A percentile compares a stretch with the other conserved stretches of the same genome.
These are phyloP conservation scores for Amphibolis antarctica DNA, from an alignment of 106 monocot genomes.

Conservation along the genomic window DNA sequence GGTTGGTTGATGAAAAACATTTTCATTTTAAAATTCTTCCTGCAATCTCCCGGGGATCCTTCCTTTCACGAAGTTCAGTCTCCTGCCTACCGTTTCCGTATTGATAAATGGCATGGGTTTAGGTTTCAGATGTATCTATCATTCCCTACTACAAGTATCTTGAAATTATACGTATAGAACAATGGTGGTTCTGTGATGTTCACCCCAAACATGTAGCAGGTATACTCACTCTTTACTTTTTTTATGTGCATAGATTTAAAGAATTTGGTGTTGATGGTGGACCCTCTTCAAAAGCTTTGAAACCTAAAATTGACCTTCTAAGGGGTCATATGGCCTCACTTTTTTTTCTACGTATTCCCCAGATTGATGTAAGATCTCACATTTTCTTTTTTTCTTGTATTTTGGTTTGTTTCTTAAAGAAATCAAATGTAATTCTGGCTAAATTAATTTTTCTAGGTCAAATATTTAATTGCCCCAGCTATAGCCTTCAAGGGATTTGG, in stretches of 20 bases:
- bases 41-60: too few relatives aligned
- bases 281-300: constrained; percentile 7
- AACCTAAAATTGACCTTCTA: constrained; percentile 1
- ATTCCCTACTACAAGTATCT: too few relatives aligned
- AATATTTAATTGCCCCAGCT: constrained; percentile 46
- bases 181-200: too few relatives aligned
- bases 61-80: too few relatives aligned
- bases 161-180: too few relatives aligned
- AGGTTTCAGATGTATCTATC: too few relatives aligned
- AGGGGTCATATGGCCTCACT: constrained; percentile 1
- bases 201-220: too few relatives aligned
- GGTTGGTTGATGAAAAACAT: too few relatives aligned
- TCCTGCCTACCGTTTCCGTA: too few relatives aligned
- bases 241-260: constrained; percentile 3
- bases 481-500: constrained; percentile 65
- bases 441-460: constrained; percentile 28
- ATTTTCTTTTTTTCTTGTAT: constrained; percentile 3
- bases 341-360: not conserved
- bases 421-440: not conserved
- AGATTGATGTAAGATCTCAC: not conserved
- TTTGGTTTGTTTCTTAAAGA: not conserved
- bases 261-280: constrained; percentile 15
- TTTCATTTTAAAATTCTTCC: too few relatives aligned
- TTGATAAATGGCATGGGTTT: too few relatives aligned
- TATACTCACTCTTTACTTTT: too few relatives aligned